A percentile compares a stretch with the other conserved stretches of the same genome.
These are phyloP conservation scores for Serendipita sp. DNA, from an alignment of 768 basidiomycete species.

Conservation along the genomic window DNA sequence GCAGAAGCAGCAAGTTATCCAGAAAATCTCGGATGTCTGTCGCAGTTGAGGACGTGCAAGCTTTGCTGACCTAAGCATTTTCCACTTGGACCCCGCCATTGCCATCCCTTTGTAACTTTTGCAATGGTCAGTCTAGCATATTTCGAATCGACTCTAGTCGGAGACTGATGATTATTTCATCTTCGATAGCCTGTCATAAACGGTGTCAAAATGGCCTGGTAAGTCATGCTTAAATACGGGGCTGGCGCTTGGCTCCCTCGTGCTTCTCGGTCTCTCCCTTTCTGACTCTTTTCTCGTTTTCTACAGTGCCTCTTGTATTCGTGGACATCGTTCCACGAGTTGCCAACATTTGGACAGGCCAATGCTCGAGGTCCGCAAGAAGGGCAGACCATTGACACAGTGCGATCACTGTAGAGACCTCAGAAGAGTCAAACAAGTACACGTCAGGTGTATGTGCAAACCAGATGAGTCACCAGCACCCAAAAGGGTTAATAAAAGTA, in stretches of 20 bases:
- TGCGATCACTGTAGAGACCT: slow-evolving; percentile 73
- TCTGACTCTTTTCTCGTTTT: no score
- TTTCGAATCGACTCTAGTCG: no score
- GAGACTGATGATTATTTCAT: no score
- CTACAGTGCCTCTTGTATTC: slow-evolving; percentile 77
- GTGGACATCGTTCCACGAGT: slow-evolving; percentile 81
- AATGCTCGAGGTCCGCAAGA: slow-evolving; percentile 86
- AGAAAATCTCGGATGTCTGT: no score
- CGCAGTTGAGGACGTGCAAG: no score
- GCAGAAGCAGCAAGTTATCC: no score
- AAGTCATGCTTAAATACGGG: background rate
- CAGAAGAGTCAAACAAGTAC: slow-evolving; percentile 62
- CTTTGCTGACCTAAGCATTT: no score
- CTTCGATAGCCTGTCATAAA: background rate
- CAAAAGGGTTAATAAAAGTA: background rate
- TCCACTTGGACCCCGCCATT: no score
- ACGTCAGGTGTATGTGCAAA: slow-evolving; percentile 71
- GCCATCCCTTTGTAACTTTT: no score
- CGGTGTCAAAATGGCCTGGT: slow-evolving; percentile 6
- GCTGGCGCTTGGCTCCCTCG: background rate
- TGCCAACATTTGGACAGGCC: slow-evolving; percentile 79
- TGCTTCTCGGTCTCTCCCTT: no score
- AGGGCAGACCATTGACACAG: slow-evolving; percentile 83
- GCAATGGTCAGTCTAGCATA: no score
- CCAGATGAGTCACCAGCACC: background rate